These are phyloP conservation scores for Blumeria graminis DNA, from an alignment of 2,329 filamentous ascomycete genomes.

Conservation along the genomic window DNA sequence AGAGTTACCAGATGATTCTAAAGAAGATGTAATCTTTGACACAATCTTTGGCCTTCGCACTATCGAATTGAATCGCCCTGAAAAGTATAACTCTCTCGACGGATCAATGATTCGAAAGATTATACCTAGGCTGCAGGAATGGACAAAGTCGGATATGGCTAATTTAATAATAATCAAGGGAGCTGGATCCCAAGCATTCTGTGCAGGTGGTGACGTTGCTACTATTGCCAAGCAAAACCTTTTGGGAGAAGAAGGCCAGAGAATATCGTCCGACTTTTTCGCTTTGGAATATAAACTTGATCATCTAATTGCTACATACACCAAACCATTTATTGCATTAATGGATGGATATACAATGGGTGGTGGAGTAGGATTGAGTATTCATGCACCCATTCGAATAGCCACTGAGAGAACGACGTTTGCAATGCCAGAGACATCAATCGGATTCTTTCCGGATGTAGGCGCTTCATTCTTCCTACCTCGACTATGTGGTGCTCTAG, in stretches of 20 bases:
- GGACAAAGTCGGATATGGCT: slow-evolving; percentile 83
- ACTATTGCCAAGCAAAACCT: slow-evolving; percentile 53
- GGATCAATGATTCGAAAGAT: slow-evolving; percentile 93
- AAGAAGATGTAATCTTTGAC: slow-evolving; percentile 82
- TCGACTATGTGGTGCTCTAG: slow-evolving; percentile 61
- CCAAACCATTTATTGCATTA: slow-evolving; percentile 79
- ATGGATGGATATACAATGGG: slow-evolving; percentile 99
- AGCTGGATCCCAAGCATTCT: slow-evolving; percentile 62
- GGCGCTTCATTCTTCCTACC: slow-evolving; percentile 92
- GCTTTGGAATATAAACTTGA: slow-evolving; percentile 88
- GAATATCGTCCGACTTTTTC: slow-evolving; percentile 65
- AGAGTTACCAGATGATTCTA: slow-evolving; percentile 33
- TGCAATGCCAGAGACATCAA: slow-evolving; percentile 95
- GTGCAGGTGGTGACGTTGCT: slow-evolving; percentile 78
- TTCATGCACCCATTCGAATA: slow-evolving; percentile 89
- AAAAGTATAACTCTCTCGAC: slow-evolving; percentile 80
- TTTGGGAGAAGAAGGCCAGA: slow-evolving; percentile 41
- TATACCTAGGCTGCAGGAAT: slow-evolving; percentile 67
- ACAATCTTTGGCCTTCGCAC: slow-evolving; percentile 73
- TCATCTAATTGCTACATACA: slow-evolving; percentile 81
- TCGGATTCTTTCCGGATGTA: slow-evolving; percentile 97
- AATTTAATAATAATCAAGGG: slow-evolving; percentile 87
- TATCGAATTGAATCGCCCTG: slow-evolving; percentile 80
- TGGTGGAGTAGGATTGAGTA: slow-evolving; percentile 77
- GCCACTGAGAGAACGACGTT: slow-evolving; percentile 90